Conservation (phyloP, 495 filamentous ascomycete genomes). For the Aspergillus incahuasiensis region DNA sequence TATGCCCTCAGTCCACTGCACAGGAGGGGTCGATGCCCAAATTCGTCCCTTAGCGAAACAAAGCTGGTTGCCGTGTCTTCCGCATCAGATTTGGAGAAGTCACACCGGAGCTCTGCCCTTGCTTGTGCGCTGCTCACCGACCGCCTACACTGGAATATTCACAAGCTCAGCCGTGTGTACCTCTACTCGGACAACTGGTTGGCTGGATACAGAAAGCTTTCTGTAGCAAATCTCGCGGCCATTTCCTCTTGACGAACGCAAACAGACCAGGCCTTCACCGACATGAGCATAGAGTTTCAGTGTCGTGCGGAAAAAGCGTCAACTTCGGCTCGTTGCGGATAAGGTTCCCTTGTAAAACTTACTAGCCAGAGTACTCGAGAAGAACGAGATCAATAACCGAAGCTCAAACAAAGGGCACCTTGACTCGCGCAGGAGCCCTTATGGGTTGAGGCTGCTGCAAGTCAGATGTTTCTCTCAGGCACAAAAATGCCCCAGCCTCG, state of each 20-base stretch:
- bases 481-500: neutral
- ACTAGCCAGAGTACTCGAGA: neutral
- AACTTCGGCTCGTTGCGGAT: neutral
- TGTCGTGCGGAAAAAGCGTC: slow-evolving; percentile 2
- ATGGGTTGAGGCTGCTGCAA: slow-evolving; percentile 1
- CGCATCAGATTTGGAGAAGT: slow-evolving; percentile 10
- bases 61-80: slow-evolving; percentile 17
- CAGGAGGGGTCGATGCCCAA: slow-evolving; percentile 24
- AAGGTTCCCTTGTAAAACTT: neutral
- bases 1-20: slow-evolving; percentile 8
- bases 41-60: slow-evolving; percentile 18
- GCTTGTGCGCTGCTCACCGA: neutral
- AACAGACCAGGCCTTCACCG: slow-evolving; percentile 4
- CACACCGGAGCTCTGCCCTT: neutral
- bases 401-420: too few relatives aligned
- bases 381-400: neutral
- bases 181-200: neutral
- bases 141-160: neutral
- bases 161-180: neutral
- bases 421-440: too few relatives aligned
- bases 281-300: neutral
- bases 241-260: neutral
- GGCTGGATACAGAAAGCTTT: neutral
- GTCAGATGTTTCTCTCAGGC: slow-evolving; percentile 5
- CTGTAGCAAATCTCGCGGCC: neutral